Evolutionary conservation across 1,284 basidiomycete genomes (phyloP), one percentile per base, ranked within the genome.

Genomic region (Pseudozyma thailandica): DNA sequence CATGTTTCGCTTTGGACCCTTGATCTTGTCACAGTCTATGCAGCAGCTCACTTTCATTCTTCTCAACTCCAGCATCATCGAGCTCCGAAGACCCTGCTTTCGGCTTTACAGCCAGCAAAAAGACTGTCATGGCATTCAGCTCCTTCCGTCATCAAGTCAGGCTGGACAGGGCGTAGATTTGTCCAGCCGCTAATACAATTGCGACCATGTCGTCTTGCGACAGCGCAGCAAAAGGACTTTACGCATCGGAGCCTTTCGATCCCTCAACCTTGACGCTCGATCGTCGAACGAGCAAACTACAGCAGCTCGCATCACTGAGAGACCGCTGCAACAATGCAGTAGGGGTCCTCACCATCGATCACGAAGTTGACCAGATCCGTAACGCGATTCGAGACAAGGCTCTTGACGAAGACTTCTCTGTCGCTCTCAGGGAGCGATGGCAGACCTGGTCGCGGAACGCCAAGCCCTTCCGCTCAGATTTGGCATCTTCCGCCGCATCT

Each of bases 391-490:
- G 46, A 23, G 26, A 10, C 35, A 62, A 59, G 31, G 63, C 59
- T 15, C 21, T 66, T 21, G 63, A 72, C 33, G 59, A 62, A 16
- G 52, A 72, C 4, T 72, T 66, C 31, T 72, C 69, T 2, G 56
- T 59, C 16, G 69, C 69, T 0, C 43, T 72, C 4, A 28, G 63
- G 20, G 69, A 72, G 21, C 54, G 69, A 27, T 72, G 69, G 69
- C 69, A 72, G 55, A 62, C 39, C 6, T 72, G 69, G 69, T 66
- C 69, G 23, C 57, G 69, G 12, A 50, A 49, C 7, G 49, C 69
- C 1, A 62, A 58, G 15, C 57, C 69, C 2, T 56, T 60, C n/a
- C 61, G 62, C 31, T 33, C 56, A 21, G 61, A 61, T 5, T 23
- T 65, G 12, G 61, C 61, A 26, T 60, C 68, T 9, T 51, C 56